Conservation (phyloP, 2,329 filamentous ascomycete genomes). For the Phoma herbarum region DNA sequence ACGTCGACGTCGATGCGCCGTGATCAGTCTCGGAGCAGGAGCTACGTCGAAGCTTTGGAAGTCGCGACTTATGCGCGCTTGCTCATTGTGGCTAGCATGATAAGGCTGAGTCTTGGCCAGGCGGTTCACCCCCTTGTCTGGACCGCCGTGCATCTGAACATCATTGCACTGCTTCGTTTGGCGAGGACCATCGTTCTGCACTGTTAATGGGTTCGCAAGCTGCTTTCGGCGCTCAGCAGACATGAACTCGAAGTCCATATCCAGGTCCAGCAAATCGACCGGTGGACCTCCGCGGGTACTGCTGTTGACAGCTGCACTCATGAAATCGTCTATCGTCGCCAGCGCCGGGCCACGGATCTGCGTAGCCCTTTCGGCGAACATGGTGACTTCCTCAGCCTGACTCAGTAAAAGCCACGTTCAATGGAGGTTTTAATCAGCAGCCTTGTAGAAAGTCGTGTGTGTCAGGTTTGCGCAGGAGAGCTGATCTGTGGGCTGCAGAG, state of each 20-base stretch:
- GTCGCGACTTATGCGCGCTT: conserved; percentile 25
- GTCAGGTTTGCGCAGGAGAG: background rate
- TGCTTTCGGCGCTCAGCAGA: conserved; percentile 3
- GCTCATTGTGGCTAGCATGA: conserved; percentile 24
- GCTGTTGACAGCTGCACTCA: conserved; percentile 7
- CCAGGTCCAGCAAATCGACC: conserved; percentile 17
- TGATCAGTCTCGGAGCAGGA: conserved; percentile 27
- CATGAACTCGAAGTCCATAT: conserved; percentile 11
- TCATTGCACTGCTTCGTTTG: conserved; percentile 2
- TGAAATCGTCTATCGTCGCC: background rate
- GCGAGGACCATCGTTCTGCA: background rate
- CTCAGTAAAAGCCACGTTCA: background rate
- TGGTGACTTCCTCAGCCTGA: background rate
- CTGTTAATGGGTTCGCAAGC: background rate
- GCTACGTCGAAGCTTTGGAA: conserved; percentile 28
- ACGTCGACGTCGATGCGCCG: conserved; percentile 27
- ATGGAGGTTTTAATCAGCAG: too few species aligned
- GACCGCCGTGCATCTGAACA: conserved; percentile 10
- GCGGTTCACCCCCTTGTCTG: background rate
- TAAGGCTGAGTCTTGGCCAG: conserved; percentile 4
- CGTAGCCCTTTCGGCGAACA: background rate
- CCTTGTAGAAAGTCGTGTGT: background rate
- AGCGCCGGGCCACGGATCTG: background rate
- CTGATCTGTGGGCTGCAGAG: background rate
- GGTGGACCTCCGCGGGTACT: background rate